Conservation (phyloP, 1,284 basidiomycete genomes). For the Dichomitus squalens region DNA sequence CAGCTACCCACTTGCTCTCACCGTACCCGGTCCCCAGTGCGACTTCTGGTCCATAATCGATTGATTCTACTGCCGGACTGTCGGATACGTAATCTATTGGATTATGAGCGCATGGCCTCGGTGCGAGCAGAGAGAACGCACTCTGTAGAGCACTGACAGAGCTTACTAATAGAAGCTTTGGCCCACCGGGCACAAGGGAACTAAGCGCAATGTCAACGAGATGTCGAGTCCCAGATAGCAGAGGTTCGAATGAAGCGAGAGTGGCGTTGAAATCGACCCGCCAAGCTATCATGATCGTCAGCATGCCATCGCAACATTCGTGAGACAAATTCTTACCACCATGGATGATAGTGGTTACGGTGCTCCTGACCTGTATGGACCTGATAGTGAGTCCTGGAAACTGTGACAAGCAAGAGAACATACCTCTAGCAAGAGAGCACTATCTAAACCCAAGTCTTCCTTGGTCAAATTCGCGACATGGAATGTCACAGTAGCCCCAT, state of each 20-base stretch:
- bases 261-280: constrained; percentile 43
- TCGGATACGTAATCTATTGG: no score
- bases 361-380: constrained; percentile 7
- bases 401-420: no score
- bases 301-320: background rate
- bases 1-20: constrained; percentile 23
- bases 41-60: constrained; percentile 7
- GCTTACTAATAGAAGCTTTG: constrained; percentile 33
- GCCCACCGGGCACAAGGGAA: constrained; percentile 23
- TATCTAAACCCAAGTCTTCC: no score
- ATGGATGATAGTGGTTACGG: constrained; percentile 36
- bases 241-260: constrained; percentile 37
- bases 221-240: constrained; percentile 40
- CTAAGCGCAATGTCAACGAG: constrained; percentile 44
- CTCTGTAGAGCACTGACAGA: no score
- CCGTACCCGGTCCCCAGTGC: constrained; percentile 17
- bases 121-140: no score
- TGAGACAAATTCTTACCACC: constrained; percentile 32
- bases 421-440: no score
- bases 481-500: background rate
- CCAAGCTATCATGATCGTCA: constrained; percentile 47
- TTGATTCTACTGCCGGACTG: background rate
- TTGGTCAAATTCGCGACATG: no score
- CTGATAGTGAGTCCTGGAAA: no score
- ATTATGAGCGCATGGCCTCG: no score